phyloP scores from a whole-genome alignment of 768 basidiomycete genomes.

The Holtermanniella nyarrowii region DNA sequence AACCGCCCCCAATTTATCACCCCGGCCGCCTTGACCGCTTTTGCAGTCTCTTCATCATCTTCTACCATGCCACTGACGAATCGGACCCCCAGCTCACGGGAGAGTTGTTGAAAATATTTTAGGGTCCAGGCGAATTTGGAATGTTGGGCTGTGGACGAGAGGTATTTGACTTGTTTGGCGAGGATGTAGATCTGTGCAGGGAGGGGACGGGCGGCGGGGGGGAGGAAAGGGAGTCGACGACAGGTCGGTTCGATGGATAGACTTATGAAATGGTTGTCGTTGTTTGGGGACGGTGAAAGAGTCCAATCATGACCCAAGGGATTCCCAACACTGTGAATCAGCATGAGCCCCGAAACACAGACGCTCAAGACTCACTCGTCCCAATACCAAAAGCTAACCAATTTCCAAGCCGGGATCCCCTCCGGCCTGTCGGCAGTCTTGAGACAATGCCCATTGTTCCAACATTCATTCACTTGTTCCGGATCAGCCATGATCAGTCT shows the following conservation, averaged over 20 bases:
- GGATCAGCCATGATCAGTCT: constrained; percentile 27
- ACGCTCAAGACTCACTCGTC: constrained; percentile 20
- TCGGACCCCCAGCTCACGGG: constrained; percentile 8
- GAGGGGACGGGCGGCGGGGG: background rate
- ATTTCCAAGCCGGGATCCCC: constrained; percentile 26
- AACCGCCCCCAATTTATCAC: constrained; percentile 23
- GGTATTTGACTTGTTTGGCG: constrained; percentile 28
- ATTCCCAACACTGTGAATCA: constrained; percentile 13
- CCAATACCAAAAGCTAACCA: constrained; percentile 30
- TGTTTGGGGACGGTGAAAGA: constrained; percentile 24
- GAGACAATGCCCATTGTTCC: constrained; percentile 8
- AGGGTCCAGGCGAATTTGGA: constrained; percentile 23
- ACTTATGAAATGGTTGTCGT: constrained; percentile 23
- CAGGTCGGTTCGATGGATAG: constrained; percentile 33
- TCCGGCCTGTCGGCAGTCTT: constrained; percentile 15
- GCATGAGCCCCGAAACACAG: background rate
- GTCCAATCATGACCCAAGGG: constrained; percentile 27
- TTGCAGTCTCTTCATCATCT: constrained; percentile 15
- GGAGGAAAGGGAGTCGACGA: constrained; percentile 11
- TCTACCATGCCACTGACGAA: constrained; percentile 23
- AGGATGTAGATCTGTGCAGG: constrained; percentile 27
- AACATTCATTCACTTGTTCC: constrained; percentile 23
- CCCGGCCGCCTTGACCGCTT: constrained; percentile 11
- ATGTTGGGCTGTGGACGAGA: constrained; percentile 3
- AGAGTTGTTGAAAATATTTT: constrained; percentile 7